Evolutionary conservation across 257 asterid species (phyloP), one percentile per base, ranked within the genome.

Genomic region (Lycium barbarum): DNA sequence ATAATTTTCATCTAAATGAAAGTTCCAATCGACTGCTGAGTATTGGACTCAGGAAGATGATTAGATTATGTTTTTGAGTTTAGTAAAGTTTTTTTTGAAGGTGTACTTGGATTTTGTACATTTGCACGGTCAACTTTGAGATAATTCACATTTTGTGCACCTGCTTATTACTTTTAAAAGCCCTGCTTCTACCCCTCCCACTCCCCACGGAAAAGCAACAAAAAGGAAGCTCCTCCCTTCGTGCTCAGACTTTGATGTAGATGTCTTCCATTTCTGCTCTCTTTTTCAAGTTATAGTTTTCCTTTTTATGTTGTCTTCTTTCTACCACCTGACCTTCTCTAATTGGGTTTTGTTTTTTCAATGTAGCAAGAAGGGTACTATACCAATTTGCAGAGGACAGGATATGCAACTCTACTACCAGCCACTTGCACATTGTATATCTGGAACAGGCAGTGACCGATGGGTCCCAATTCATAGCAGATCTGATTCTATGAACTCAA

Each of bases 401-500:
- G 95, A 93, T 66, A 86, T 82, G 72, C 97, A 88, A 84, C 84
- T 97, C 59, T 97, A 97, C 88, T 94, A 95, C 88, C 93, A 87
- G 85, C 94, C 97, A 35, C 94, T 97, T 86, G 90, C 86, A 70
- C 92, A 54, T 82, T 96, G 99, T 86, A 89, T 95, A 65, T 90
- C 92, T 89, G 98, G 97, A 84, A 90, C 92, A 20, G 76, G 83
- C 87, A 92, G 96, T 91, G 90, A 88, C 78, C 95, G 93, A 35
- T 97, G 99, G 99, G 85, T 86, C 82, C 94, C 97, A 79, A 89
- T 95, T 83, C 98, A 89, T 86, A 93, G 92, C 84, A 90, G 89
- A 87, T 89, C 98, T 51, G 90, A 83, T 84, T 85, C 93, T 33
- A 85, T 90, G 83, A 87, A 85, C 84, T 76, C 95, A 67, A 67